phyloP scores from a whole-genome alignment of 495 filamentous ascomycete genomes.

The Darksidea phi region DNA sequence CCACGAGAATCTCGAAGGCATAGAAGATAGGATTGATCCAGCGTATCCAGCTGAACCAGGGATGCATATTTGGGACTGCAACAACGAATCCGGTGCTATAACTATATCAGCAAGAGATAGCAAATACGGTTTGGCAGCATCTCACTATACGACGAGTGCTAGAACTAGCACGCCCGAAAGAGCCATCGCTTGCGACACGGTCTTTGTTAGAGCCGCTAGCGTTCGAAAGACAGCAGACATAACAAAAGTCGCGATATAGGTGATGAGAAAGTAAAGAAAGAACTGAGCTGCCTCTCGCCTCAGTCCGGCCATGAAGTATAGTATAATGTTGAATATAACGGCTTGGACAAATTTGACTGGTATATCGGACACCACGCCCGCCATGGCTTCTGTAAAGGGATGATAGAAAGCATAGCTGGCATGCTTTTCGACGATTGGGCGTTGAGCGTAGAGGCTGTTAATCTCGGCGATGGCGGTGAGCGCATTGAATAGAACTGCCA shows the following conservation, averaged over 20 bases:
- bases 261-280: conserved; percentile 73
- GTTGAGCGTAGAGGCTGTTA: conserved; percentile 76
- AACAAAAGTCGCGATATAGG: conserved; percentile 55
- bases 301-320: conserved; percentile 83
- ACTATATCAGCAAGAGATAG: conserved; percentile 70
- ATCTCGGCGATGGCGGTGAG: conserved; percentile 75
- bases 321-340: conserved; percentile 61
- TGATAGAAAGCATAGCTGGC: conserved; percentile 82
- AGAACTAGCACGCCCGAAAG: conserved; percentile 57
- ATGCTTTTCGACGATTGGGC: conserved; percentile 90
- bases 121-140: background rate
- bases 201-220: conserved; percentile 50
- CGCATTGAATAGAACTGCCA: conserved; percentile 80
- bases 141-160: conserved; percentile 52
- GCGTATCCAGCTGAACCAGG: conserved; percentile 30
- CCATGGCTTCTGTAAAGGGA: conserved; percentile 75
- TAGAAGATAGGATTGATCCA: conserved; percentile 34
- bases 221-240: conserved; percentile 77
- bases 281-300: conserved; percentile 69
- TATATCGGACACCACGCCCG: conserved; percentile 73
- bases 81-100: conserved; percentile 81
- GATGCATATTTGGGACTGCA: conserved; percentile 69
- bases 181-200: conserved; percentile 22
- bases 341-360: conserved; percentile 56
- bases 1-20: conserved; percentile 29